These are phyloP conservation scores for Eutypella sp. DNA, from an alignment of 2,329 filamentous ascomycete genomes.

Conservation along the genomic window DNA sequence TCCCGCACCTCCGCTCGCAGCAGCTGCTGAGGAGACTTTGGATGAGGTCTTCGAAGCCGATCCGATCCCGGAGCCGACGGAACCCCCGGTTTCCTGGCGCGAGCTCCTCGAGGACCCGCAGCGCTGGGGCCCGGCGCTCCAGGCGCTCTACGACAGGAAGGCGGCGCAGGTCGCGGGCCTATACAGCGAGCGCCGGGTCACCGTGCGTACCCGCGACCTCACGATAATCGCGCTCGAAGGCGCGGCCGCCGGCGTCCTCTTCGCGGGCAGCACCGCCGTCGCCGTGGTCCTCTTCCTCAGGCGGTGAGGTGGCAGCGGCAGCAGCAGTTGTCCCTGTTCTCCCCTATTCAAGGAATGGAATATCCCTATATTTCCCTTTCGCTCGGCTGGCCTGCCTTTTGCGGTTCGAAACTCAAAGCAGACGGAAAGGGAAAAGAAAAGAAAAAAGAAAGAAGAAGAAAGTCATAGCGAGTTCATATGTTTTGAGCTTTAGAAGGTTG, in stretches of 20 bases:
- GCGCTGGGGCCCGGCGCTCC: slow-evolving; percentile 43
- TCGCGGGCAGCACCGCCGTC: slow-evolving; percentile 48
- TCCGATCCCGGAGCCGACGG: slow-evolving; percentile 7
- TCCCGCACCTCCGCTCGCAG: too few species aligned
- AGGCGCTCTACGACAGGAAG: slow-evolving; percentile 63
- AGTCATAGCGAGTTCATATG: too few species aligned
- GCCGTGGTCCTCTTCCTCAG: slow-evolving; percentile 26
- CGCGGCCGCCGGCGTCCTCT: slow-evolving; percentile 58
- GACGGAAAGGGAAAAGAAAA: too few species aligned
- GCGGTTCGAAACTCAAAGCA: too few species aligned
- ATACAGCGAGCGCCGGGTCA: slow-evolving; percentile 60
- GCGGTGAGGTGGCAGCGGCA: too few species aligned
- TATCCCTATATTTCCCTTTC: too few species aligned
- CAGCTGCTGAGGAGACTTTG: too few species aligned
- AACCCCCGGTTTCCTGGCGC: slow-evolving; percentile 32
- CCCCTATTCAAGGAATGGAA: too few species aligned
- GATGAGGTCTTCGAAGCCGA: slow-evolving; percentile 9
- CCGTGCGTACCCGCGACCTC: slow-evolving; percentile 63
- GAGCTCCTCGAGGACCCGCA: slow-evolving; percentile 36
- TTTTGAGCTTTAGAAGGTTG: too few species aligned
- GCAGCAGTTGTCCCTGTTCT: too few species aligned
- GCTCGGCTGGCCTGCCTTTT: too few species aligned
- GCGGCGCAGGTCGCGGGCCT: slow-evolving; percentile 60
- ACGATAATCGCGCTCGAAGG: slow-evolving; percentile 67
- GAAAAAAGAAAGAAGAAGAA: too few species aligned